phyloP scores from a whole-genome alignment of 257 asterid genomes.

The Asclepias syriaca region DNA sequence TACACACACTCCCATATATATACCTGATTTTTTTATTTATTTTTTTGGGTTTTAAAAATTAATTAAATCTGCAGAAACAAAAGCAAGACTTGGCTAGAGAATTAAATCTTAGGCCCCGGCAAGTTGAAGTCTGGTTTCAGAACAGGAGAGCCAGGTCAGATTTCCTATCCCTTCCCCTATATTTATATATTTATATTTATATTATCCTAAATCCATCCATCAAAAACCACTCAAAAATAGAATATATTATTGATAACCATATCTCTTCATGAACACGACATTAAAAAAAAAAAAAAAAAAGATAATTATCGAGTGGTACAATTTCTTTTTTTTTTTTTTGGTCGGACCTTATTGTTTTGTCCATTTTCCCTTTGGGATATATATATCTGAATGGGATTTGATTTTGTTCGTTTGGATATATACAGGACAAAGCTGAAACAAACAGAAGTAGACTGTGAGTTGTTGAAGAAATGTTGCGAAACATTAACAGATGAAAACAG shows the following conservation, averaged over 20 bases:
- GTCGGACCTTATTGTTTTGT: background rate
- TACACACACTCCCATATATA: background rate
- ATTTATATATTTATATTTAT: no score
- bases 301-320: background rate
- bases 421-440: constrained; percentile 93
- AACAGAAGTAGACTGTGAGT: constrained; percentile 91
- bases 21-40: background rate
- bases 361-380: background rate
- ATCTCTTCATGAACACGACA: background rate
- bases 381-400: background rate
- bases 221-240: background rate
- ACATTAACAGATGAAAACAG: constrained; percentile 83
- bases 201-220: background rate
- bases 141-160: constrained; percentile 72
- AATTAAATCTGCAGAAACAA: constrained; percentile 46
- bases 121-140: constrained; percentile 87
- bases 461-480: constrained; percentile 87
- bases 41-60: background rate
- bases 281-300: background rate
- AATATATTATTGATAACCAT: background rate
- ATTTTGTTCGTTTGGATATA: background rate
- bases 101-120: constrained; percentile 66
- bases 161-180: background rate
- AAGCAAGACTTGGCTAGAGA: constrained; percentile 65
- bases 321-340: background rate